Percentiles rank a stretch among this genome's conserved stretches.
phyloP scores from a whole-genome alignment of 768 basidiomycete species.

The Podaxis sp. region DNA sequence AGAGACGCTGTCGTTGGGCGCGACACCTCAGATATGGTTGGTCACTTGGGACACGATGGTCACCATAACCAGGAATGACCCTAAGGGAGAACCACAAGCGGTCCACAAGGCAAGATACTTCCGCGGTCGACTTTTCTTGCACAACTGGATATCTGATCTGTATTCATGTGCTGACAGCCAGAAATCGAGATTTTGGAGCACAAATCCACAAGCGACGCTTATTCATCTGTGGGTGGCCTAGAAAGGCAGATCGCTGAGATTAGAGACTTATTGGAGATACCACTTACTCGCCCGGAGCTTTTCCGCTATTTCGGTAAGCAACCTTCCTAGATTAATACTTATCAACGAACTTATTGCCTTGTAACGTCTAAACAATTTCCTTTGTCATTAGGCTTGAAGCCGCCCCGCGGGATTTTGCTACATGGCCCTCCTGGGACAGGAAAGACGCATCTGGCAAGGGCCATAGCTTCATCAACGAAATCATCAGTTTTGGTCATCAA shows the following conservation, averaged over 20 bases:
- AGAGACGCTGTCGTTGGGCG: slow-evolving; percentile 40
- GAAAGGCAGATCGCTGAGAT: slow-evolving; percentile 85
- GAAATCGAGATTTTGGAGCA: slow-evolving; percentile 49
- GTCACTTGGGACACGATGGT: slow-evolving; percentile 70
- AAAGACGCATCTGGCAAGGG: slow-evolving; percentile 94
- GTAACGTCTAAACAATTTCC: not conserved
- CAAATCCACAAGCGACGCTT: slow-evolving; percentile 52
- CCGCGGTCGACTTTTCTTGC: slow-evolving; percentile 3
- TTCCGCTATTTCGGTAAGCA: slow-evolving; percentile 31
- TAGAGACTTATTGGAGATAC: slow-evolving; percentile 33
- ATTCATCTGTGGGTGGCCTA: slow-evolving; percentile 84
- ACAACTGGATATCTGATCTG: slow-evolving; percentile 1
- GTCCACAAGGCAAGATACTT: slow-evolving; percentile 34
- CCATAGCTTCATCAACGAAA: slow-evolving; percentile 84
- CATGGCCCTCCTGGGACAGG: slow-evolving; percentile 98
- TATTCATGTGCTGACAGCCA: slow-evolving; percentile 26
- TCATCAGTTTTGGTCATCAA: slow-evolving; percentile 92
- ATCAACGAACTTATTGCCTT: not conserved
- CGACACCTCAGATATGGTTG: slow-evolving; percentile 49
- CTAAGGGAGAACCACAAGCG: slow-evolving; percentile 18
- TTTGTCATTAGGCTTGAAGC: slow-evolving; percentile 66
- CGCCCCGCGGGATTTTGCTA: slow-evolving; percentile 92
- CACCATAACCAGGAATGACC: slow-evolving; percentile 34
- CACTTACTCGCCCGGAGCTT: slow-evolving; percentile 30
- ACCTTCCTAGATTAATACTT: slow-evolving; percentile 5